Base-by-base conservation (phyloP, 331 rosid genomes). In the Quercus lobata region DNA sequence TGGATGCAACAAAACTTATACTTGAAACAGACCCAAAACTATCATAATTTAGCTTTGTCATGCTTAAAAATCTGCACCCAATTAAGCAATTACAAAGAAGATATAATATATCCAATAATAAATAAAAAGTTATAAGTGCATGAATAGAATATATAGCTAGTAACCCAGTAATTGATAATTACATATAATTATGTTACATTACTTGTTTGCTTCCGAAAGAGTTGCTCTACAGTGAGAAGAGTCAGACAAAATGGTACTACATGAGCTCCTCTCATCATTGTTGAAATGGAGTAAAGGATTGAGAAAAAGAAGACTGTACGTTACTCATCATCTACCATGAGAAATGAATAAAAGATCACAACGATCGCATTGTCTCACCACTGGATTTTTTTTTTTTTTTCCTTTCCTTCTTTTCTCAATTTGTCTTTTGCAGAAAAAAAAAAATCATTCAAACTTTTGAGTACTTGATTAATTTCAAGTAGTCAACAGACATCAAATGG, bases 1-100 rank as follows among this genome's bases (percentile, higher is more conserved):
- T 27, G 52, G 69, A 44, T 76, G 44, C 81, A 24, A 87, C 44
- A 74, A 58, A 76, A 66, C 77, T 73, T 75, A 69, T 34, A 62
- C 16, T 57, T 14, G 29, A 76, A 78, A 70, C 77, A 44, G 58
- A 34, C 62, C 56, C 76, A 15, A 73, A 63, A 53, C 61, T 53
- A 65, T 79, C 68, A 78, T 73, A 71, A 61, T 74, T 24, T 68
- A 71, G 30, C 81, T 78, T 78, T 69, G 18, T 74, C 74, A 62
- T 80, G 62, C 80, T 63, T 55, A 37, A 75, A 69, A 57, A 41
- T 41, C 46, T 8, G 44, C 44, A 41, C 46, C 46, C 12, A 8
- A 37, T 37, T 37, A 37, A 41, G 46, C 46, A 57, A 49, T 73
- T 49, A 75, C 71, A 72, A 82, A 80, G 3, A 19, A 21, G 15